A percentile compares a stretch with the other conserved stretches of the same genome.
These are phyloP conservation scores for Sporothrix pseudoabietina DNA, from an alignment of 2,329 filamentous ascomycete genomes.

Conservation along the genomic window DNA sequence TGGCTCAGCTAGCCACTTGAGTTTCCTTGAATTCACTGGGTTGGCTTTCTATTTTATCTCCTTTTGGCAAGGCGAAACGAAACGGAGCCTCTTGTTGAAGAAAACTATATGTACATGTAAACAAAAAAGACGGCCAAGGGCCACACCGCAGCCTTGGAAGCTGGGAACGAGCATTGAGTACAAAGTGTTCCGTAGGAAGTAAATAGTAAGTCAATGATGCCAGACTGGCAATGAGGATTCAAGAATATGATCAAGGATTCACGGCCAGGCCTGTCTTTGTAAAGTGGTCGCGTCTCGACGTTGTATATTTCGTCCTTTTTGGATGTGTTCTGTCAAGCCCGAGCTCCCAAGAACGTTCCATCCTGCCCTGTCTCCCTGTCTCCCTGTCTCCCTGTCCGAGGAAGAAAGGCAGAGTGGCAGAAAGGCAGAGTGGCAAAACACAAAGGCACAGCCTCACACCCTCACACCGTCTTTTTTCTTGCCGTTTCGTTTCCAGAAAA, in stretches of 20 bases:
- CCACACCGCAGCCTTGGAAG: background rate
- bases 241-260: background rate
- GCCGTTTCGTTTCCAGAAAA: constrained; percentile 13
- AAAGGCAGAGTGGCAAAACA: background rate
- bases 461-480: background rate
- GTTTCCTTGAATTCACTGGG: background rate
- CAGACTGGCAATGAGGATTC: background rate
- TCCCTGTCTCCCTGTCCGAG: background rate
- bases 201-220: background rate
- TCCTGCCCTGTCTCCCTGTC: background rate
- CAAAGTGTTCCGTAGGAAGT: background rate
- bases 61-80: background rate
- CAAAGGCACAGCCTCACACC: too few relatives aligned
- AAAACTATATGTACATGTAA: background rate
- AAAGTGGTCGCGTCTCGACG: constrained; percentile 11
- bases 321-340: background rate
- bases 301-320: background rate
- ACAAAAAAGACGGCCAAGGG: background rate
- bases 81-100: constrained; percentile 1
- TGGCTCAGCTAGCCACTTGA: background rate
- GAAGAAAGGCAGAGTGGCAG: constrained; percentile 6
- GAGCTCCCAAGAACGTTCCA: background rate
- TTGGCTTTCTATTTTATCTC: background rate
- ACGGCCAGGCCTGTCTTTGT: background rate
- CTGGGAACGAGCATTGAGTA: background rate